Conservation (phyloP, 1,284 basidiomycete genomes). For the Exobasidium cylindrosporum region DNA sequence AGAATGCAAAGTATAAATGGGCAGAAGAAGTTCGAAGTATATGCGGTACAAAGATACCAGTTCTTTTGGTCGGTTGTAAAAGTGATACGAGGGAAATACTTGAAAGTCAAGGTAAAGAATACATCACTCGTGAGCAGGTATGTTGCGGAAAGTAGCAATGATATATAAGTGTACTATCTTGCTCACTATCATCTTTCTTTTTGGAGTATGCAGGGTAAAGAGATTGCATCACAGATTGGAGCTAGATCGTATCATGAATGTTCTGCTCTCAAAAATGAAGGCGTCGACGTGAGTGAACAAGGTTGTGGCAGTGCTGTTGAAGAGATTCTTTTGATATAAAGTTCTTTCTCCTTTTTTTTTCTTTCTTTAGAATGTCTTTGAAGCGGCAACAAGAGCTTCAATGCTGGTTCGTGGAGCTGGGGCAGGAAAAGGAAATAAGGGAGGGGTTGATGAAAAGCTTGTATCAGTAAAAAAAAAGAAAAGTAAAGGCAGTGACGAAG, state of each 20-base stretch:
- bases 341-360: not conserved
- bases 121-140: constrained; percentile 17
- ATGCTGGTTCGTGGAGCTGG: constrained; percentile 41
- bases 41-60: constrained; percentile 66
- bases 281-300: constrained; percentile 41
- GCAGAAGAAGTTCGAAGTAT: constrained; percentile 60
- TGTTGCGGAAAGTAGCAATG: constrained; percentile 3
- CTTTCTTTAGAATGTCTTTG: constrained; percentile 33
- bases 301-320: not conserved
- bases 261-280: constrained; percentile 46
- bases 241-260: constrained; percentile 56
- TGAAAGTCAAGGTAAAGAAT: constrained; percentile 53
- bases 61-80: constrained; percentile 82
- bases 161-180: not conserved
- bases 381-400: constrained; percentile 46
- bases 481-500: not conserved
- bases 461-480: constrained; percentile 5
- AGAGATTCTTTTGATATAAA: constrained; percentile 10
- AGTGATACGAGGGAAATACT: constrained; percentile 67
- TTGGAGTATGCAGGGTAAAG: constrained; percentile 58
- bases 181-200: too few species aligned
- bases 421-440: not conserved
- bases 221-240: constrained; percentile 59
- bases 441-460: not conserved
- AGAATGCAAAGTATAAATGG: constrained; percentile 96